phyloP scores from a whole-genome alignment of 2,329 filamentous ascomycete genomes.

The Pseudovirgaria hyperparasitica region DNA sequence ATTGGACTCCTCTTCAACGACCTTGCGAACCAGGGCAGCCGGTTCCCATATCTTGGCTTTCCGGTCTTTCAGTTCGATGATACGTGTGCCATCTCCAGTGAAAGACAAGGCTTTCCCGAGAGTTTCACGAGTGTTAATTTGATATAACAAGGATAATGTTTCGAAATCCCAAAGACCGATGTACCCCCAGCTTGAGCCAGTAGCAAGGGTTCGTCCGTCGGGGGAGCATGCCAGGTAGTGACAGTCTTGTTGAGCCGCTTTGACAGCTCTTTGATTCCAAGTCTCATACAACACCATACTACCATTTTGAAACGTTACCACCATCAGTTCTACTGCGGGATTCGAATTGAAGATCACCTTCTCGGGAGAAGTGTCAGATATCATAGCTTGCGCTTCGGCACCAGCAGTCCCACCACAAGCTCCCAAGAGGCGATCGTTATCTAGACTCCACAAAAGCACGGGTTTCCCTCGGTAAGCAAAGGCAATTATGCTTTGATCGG shows the following conservation, averaged over 20 bases:
- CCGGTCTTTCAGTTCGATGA: constrained; percentile 15
- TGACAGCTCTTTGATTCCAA: constrained; percentile 8
- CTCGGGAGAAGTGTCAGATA: background rate
- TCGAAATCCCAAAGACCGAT: constrained; percentile 14
- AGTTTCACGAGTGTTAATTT: constrained; percentile 9
- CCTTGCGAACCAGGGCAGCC: constrained; percentile 10
- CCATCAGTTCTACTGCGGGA: constrained; percentile 4
- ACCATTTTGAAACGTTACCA: constrained; percentile 1
- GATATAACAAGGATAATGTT: constrained; percentile 10
- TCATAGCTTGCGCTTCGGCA: constrained; percentile 1
- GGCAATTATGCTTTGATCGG: no score
- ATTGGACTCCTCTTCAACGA: constrained; percentile 6
- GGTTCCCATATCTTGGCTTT: constrained; percentile 19
- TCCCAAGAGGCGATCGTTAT: no score
- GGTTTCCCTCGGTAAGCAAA: no score
- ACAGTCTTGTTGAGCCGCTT: constrained; percentile 8
- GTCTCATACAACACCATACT: constrained; percentile 3
- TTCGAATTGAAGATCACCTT: constrained; percentile 2
- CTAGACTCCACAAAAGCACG: no score
- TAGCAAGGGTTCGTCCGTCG: constrained; percentile 8
- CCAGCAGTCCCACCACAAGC: no score
- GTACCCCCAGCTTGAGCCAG: constrained; percentile 11
- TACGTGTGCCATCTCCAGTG: constrained; percentile 11
- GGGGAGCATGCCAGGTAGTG: constrained; percentile 9
- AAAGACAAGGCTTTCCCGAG: constrained; percentile 12